A percentile compares a stretch with the other conserved stretches of the same genome.
Conservation (phyloP, 139 green algal genomes). For the Chlamydomonas incerta region DNA sequence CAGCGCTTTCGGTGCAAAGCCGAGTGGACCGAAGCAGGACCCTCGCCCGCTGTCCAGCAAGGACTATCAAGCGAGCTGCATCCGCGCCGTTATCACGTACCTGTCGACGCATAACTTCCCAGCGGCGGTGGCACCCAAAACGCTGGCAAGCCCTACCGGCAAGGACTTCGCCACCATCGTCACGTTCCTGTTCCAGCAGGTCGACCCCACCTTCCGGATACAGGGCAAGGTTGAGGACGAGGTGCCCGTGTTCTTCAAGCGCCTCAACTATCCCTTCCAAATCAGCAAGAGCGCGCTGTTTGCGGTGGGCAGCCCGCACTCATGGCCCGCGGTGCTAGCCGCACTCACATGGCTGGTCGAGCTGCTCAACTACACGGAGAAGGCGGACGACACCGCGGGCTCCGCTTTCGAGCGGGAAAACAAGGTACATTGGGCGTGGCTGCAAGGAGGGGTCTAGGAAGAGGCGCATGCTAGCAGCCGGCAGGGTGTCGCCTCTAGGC, state of each 20-base stretch:
- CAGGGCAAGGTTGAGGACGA: slow-evolving; percentile 91
- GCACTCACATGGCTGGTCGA: slow-evolving; percentile 93
- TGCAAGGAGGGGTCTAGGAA: too few species aligned
- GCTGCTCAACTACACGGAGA: slow-evolving; percentile 90
- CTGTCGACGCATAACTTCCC: slow-evolving; percentile 87
- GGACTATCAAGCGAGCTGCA: slow-evolving; percentile 77
- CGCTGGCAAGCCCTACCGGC: slow-evolving; percentile 83
- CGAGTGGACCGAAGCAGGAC: slow-evolving; percentile 70
- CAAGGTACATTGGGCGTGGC: too few species aligned
- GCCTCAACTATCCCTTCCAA: slow-evolving; percentile 92
- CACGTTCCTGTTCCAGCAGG: slow-evolving; percentile 84
- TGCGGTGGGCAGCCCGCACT: slow-evolving; percentile 92
- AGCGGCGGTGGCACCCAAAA: slow-evolving; percentile 82
- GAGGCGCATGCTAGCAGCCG: too few species aligned
- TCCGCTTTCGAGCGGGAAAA: slow-evolving; percentile 23
- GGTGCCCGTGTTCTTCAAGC: slow-evolving; percentile 92
- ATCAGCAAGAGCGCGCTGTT: slow-evolving; percentile 92
- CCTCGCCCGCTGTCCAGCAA: slow-evolving; percentile 85
- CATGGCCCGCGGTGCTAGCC: slow-evolving; percentile 91
- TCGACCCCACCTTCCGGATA: slow-evolving; percentile 81
- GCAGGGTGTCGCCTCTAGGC: too few species aligned
- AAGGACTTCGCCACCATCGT: slow-evolving; percentile 95
- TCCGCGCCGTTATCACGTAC: slow-evolving; percentile 85
- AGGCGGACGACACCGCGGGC: slow-evolving; percentile 54
- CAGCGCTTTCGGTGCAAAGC: slow-evolving; percentile 67